Base-by-base conservation (phyloP, 306 rosid species). In the Chamaecrista fasciculata region DNA sequence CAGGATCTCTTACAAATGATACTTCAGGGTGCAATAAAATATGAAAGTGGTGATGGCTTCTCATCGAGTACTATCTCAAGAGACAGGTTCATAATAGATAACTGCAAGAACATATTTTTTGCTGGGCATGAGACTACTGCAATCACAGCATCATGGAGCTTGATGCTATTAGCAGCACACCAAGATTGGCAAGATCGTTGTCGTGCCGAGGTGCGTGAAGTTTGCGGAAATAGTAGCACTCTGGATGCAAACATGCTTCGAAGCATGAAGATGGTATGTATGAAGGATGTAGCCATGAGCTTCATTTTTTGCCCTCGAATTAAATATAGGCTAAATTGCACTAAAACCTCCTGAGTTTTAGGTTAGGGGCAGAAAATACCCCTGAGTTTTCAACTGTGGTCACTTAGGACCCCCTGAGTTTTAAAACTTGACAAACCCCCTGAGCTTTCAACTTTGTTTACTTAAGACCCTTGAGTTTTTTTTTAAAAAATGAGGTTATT, bases 1-100 rank as follows among this genome's bases (percentile, higher is more conserved):
- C 65, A 86, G 55, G 97, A 86, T 70, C 85, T 91, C 12, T 52
- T 88, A 9, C 91, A 88, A 64, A 85, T 80, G 86, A 77, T 91
- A 58, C 81, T 88, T 1, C 78, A 88, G 68, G 84, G 91, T 61
- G 87, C 89, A 18, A 60, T 67, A 73, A 82, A 74, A 37, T 49
- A 14, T 0, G 76, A 62, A 3, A 72, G 63, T n/a, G 34, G 24
- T 29, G 42, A 10, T 66, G 67, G 51, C 62, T 40, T 40, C 16
- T 48, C 67, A 20, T 64, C 67, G 5, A 61, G 67, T 57, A 40
- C 64, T 24, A 43, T 14, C 5, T 63, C 74, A 6, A 12, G 42
- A 1, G 81, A 88, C 4, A 62, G 33, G 39, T 83, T 85, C 74
- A 70, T 83, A 26, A 76, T 88, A 53, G 86, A 79, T 76, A 82